Base-by-base conservation (phyloP, 2,329 filamentous ascomycete species). In the Fusarium sp. region DNA sequence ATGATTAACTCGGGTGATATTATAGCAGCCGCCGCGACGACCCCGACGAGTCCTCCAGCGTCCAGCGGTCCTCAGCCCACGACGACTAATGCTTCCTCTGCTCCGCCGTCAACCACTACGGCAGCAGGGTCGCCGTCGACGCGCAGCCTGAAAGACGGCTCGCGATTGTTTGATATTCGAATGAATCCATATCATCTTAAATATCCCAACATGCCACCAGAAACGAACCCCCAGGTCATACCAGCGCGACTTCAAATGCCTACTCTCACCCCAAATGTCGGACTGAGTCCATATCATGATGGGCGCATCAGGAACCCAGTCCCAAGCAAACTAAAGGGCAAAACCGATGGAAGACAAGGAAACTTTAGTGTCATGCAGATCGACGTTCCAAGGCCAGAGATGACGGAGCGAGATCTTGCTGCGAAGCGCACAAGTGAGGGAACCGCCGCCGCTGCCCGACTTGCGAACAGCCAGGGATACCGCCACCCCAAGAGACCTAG, bases 331-430 rank as follows among this genome's bases (percentile, higher is more conserved):
- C 83, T 92, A 64, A 90, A 91, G 78, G 88, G 89, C 69, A 89
- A 88, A 73, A 87, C 88, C 22, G 86, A 88, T 72, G 83, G 84
- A 29, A 87, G 86, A 76, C 88, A 88, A 69, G 90, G 90, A 31
- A 91, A 91, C 74, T 92, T 92, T 79, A 84, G 86, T 54, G 88
- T 92, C 45, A 91, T 92, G 86, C 89, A 91, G 66, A 91, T 92
- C 84, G 86, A 88, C 37, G 83, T 89, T 29, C 77, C 83, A 65
- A 84, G 82, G 78, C 82, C 83, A 71, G 85, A 86, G 67, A 85
- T 86, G 43, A 82, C 86, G 60, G 84, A 86, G 45, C 84, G 88
- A 57, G 85, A 88, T 77, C 86, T 87, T 61, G 86, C 88, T 54
- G 90, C 90, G 7, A 90, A 91, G 79, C 87, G 89, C 60, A 88